Percentiles rank a stretch among this genome's conserved stretches.
These are phyloP conservation scores for Cryptococcus sp. DNA, from an alignment of 1,284 basidiomycete genomes.

Conservation along the genomic window DNA sequence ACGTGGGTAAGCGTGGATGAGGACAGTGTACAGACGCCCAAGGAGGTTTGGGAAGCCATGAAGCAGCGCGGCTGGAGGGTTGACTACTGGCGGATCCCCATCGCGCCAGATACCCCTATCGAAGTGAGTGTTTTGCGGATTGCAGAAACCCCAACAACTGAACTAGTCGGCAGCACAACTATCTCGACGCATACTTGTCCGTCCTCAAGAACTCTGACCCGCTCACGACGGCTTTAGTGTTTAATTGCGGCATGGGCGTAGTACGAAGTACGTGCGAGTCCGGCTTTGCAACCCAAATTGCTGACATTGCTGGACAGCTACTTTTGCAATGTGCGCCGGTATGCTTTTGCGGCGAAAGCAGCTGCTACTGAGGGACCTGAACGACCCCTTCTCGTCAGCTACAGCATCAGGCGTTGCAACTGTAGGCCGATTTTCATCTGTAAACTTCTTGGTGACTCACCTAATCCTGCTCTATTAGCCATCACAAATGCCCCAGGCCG, in stretches of 20 bases:
- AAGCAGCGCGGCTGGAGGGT: slow-evolving; percentile 84
- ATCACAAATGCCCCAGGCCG: slow-evolving; percentile 40
- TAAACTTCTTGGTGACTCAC: neutral
- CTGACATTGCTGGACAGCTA: slow-evolving; percentile 56
- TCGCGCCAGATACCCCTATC: slow-evolving; percentile 83
- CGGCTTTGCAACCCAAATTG: neutral
- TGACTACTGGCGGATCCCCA: slow-evolving; percentile 85
- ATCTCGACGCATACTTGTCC: slow-evolving; percentile 87
- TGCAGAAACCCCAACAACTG: neutral
- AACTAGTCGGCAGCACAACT: slow-evolving; percentile 68
- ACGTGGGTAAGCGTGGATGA: slow-evolving; percentile 94
- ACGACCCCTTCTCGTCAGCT: slow-evolving; percentile 66
- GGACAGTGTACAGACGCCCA: slow-evolving; percentile 79
- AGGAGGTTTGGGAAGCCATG: slow-evolving; percentile 82
- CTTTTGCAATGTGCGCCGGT: slow-evolving; percentile 96
- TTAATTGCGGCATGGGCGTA: slow-evolving; percentile 96
- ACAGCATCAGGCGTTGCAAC: slow-evolving; percentile 45
- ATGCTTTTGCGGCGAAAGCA: slow-evolving; percentile 85
- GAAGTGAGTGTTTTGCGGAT: slow-evolving; percentile 58
- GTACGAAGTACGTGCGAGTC: slow-evolving; percentile 64
- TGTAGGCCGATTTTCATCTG: slow-evolving; percentile 21
- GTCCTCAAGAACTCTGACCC: slow-evolving; percentile 83
- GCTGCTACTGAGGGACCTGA: slow-evolving; percentile 70
- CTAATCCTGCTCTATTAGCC: slow-evolving; percentile 13
- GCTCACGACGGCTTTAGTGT: slow-evolving; percentile 77